Base-by-base conservation (phyloP, 2,329 filamentous ascomycete genomes). In the Fusarium albidum region DNA sequence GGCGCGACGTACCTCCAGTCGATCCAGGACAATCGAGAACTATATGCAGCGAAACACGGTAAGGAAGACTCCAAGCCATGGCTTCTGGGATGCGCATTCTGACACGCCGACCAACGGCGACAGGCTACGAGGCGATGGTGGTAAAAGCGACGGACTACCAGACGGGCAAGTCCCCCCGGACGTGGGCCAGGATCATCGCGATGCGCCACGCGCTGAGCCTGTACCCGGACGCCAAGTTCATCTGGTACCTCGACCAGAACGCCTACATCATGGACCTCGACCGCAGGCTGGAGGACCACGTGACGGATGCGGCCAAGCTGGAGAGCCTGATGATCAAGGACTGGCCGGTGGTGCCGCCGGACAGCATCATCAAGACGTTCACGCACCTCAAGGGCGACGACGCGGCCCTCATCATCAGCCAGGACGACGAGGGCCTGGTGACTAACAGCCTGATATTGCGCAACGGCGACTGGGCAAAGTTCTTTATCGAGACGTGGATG, bases 331-430 rank as follows among this genome's bases (percentile, higher is more conserved):
- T 98, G 91, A 84, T 95, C 65, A 89, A 87, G 71, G 90, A 96
- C 72, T 82, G 87, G 47, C 86, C 95, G 6, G 86, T 99, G 43
- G 94, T 98, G 9, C 95, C 94, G 3, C 95, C 96, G 0, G 92
- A 97, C 75, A 96, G 92, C 75, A 93, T 99, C 66, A 98, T 99
- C 77, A 94, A 91, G 79, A 98, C 96, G 0, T 96, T 96, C 70
- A 79, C 83, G 13, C 88, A 96, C 69, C 78, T 96, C n/a, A 86
- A 85, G 57, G 88, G 87, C 29, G 81, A 89, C 37, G 84, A 92
- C 49, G 86, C 96, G 34, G 90, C 96, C 61, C 79, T 98, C 12
- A 82, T 97, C 32, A 72, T 97, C 31, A 89, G 90, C 7, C 92
- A 97, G 74, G 95, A 99, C 69, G 84, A 83, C 40, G 88, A 90